Evolutionary conservation across 768 basidiomycete genomes (phyloP).

Genomic region (Mycena filopes): DNA sequence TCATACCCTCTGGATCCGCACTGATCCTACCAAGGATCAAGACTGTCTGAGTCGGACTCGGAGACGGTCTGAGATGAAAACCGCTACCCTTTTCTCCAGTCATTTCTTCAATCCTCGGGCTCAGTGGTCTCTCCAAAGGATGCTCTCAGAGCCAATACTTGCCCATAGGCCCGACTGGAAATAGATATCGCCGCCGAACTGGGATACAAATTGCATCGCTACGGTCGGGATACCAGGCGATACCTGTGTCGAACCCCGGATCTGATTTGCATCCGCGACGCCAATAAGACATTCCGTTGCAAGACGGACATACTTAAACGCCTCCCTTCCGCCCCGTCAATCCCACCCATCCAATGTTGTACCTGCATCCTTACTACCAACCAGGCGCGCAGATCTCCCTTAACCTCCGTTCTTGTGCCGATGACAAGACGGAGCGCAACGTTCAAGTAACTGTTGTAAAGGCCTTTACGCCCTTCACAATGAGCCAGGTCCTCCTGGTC

Average conservation of each 20-base stretch:
- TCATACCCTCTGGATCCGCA: neutral
- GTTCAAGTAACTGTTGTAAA: constrained; percentile 30
- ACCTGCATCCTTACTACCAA: constrained; percentile 29
- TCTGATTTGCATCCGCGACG: constrained; percentile 2
- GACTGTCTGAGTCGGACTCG: no score
- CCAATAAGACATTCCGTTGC: constrained; percentile 6
- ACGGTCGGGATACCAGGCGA: constrained; percentile 12
- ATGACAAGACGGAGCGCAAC: constrained; percentile 25
- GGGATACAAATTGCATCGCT: neutral
- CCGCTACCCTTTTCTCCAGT: no score
- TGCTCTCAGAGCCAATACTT: no score
- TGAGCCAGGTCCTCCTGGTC: constrained; percentile 34
- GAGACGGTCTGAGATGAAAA: no score
- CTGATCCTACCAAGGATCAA: neutral
- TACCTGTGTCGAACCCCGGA: constrained; percentile 2
- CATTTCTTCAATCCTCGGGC: no score
- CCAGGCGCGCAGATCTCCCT: constrained; percentile 33
- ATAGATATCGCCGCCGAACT: no score
- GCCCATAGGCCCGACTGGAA: no score
- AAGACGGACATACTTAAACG: constrained; percentile 18
- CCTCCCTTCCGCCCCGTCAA: neutral
- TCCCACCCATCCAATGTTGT: constrained; percentile 16
- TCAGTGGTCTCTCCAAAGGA: no score
- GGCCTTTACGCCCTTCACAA: constrained; percentile 34
- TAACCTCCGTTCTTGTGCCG: constrained; percentile 26